Evolutionary conservation across 495 filamentous ascomycete species (phyloP), one percentile per base, ranked within the genome.

Genomic region (Tuber magnatum): DNA sequence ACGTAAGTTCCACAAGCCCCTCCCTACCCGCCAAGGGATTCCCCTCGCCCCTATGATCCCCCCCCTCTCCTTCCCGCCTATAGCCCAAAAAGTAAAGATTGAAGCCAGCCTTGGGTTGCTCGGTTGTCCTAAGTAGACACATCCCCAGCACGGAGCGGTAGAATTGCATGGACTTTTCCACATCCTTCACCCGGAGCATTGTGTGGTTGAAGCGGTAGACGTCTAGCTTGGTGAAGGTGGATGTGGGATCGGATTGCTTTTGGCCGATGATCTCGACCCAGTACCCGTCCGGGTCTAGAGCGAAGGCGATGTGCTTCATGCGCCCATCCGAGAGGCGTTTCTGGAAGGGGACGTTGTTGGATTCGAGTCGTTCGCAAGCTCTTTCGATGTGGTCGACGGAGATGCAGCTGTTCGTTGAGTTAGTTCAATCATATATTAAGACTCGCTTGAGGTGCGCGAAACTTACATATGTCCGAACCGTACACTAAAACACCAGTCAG

Each of bases 31-130:
- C 89, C 5, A 89, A 81, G 68, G 87, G 85, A 77, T 89, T 91
- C 69, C 84, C 85, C 46, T 83, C 86, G 70, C 84, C 86, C 39
- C 85, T 81, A 40, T 85, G 83, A n/a, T n/a, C 77, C 46, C 51
- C 84, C 61, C 71, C 35, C n/a, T 81, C 79, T 8, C 70, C 79
- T 14, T 71, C 40, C 20, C 71, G 78, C 22, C 78, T 84, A 80
- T 99, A 99, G 24, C 91, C 94, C 68, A 98, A 85, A 87, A 97
- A 98, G 82, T 97, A 97, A 65, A 98, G 86, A 81, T 93, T 96
- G 85, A 97, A 98, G 16, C 87, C 88, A 24, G 88, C 89, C 35
- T 89, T 89, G 44, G 87, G 84, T 80, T 88, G 90, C 84, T 97
- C 93, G 28, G 81, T 83, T 16, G 91, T 93, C 72, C 91, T 89